Evolutionary conservation across 495 filamentous ascomycete species (phyloP).

Genomic region (Hypomontagnella monticulosa): DNA sequence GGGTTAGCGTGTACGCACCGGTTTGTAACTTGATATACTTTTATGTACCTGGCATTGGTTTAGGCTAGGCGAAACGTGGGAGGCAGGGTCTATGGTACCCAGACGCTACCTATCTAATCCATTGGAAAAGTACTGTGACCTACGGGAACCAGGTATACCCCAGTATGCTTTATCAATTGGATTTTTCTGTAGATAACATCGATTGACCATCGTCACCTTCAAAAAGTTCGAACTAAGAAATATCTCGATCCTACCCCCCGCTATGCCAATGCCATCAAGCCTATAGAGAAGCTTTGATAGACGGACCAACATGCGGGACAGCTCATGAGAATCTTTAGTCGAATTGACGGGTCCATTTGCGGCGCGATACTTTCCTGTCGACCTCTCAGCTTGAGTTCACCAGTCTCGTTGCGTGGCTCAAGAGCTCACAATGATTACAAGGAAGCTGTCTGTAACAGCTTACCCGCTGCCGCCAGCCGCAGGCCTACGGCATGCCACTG

Average conservation of each 20-base stretch:
- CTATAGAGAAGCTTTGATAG: constrained; percentile 52
- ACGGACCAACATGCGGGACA: constrained; percentile 57
- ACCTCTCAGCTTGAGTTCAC: constrained; percentile 47
- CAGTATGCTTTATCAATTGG: background rate
- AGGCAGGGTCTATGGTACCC: background rate
- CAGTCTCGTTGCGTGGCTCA: constrained; percentile 14
- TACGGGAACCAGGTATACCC: background rate
- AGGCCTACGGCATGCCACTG: background rate
- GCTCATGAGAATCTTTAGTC: constrained; percentile 63
- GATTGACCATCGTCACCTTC: constrained; percentile 7
- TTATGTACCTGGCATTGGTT: background rate
- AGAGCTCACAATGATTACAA: constrained; percentile 22
- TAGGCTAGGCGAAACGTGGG: too few species aligned
- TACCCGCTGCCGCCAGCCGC: constrained; percentile 11
- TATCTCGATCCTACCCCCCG: constrained; percentile 12
- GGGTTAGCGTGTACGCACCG: background rate
- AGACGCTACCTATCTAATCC: background rate
- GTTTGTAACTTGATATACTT: background rate
- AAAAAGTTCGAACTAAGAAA: constrained; percentile 26
- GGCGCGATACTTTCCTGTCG: constrained; percentile 57
- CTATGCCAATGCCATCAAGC: constrained; percentile 29
- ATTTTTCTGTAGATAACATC: constrained; percentile 33
- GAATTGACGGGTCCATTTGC: constrained; percentile 63
- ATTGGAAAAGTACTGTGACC: too few species aligned
- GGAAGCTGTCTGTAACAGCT: constrained; percentile 3